Percentiles rank a stretch among this genome's conserved stretches.
Conservation (phyloP, 768 basidiomycete genomes). For the Dentipellis sp. region DNA sequence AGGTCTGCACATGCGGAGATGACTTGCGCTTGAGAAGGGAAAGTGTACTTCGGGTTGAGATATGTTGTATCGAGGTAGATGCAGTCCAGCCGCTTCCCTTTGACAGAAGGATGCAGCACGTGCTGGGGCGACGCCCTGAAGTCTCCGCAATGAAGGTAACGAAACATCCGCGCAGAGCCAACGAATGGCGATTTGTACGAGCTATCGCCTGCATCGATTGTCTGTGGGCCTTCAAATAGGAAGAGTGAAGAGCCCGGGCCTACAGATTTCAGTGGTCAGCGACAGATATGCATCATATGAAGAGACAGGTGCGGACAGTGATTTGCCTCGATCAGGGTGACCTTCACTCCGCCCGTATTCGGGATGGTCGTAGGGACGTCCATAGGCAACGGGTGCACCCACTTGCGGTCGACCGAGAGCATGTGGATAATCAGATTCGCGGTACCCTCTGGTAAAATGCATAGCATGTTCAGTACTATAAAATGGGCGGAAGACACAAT, state of each 20-base stretch:
- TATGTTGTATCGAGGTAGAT: conserved; percentile 97
- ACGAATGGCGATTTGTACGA: conserved; percentile 60
- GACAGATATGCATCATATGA: neutral
- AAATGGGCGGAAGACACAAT: too few relatives aligned
- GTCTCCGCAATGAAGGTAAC: conserved; percentile 95
- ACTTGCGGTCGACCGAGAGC: conserved; percentile 80
- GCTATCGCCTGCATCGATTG: conserved; percentile 81
- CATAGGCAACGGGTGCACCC: conserved; percentile 84
- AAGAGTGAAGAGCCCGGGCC: conserved; percentile 90
- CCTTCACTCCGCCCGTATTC: conserved; percentile 73
- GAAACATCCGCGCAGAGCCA: conserved; percentile 60
- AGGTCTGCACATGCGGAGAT: conserved; percentile 88
- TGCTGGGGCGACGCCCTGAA: conserved; percentile 87
- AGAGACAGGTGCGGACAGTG: conserved; percentile 50
- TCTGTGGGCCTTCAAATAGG: conserved; percentile 88
- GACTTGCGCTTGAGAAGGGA: conserved; percentile 92
- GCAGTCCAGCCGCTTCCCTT: conserved; percentile 73
- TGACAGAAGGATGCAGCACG: conserved; percentile 74
- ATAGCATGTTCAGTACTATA: neutral
- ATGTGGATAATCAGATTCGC: conserved; percentile 89
- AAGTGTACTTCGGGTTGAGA: conserved; percentile 88
- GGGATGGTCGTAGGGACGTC: conserved; percentile 68
- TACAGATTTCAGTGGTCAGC: conserved; percentile 3
- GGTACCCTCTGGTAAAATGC: conserved; percentile 46
- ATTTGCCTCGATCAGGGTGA: conserved; percentile 96